Base-by-base conservation (phyloP, 2,329 filamentous ascomycete species). In the Curvularia spicifera region DNA sequence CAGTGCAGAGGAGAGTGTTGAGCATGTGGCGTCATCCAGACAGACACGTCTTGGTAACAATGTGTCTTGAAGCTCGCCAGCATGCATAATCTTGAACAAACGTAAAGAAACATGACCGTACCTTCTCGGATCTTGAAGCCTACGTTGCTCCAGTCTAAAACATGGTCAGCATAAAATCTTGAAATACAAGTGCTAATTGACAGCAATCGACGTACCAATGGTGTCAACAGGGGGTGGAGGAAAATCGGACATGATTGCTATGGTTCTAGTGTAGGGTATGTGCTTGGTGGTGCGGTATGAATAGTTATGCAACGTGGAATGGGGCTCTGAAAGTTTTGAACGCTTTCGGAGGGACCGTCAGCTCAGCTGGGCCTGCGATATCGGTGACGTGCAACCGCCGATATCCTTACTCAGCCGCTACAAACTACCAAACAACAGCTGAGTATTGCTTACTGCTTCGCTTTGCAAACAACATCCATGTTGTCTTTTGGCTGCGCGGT, bases 51-150 rank as follows among this genome's bases (percentile, higher is more conserved):
- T 51, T 13, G 18, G 9, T 39, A 6, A 8, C 3, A 18, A 8
- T 9, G 39, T 12, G 24, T 18, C 15, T 18, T 18, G 20, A 39
- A 37, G 15, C 31, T n/a, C 18, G 39, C 22, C 9, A 20, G 6
- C 22, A 39, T 39, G 15, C 8, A 39, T n/a, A 13, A 28, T 18
- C 3, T 18, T 24, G 24, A 20, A 5, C 15, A 37, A 31, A n/a
- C 15, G 1, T n/a, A 1, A 35, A 26, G 33, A 45, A 28, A 39
- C 47, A 18, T 33, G 6, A 43, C 7, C 81, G 70, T 78, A 91
- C 91, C 91, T 84, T 97, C 93, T 67, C 92, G 90, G 68, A 97
- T 89, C 73, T 88, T 89, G 85, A 98, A 98, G 74, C 94, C 94
- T 65, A 98, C 87, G 72, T 97, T 90, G 77, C 85, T 87, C 94